A percentile compares a stretch with the other conserved stretches of the same genome.
Evolutionary conservation across 2,329 filamentous ascomycete genomes (phyloP).

Genomic region (Diaporthe velutina): DNA sequence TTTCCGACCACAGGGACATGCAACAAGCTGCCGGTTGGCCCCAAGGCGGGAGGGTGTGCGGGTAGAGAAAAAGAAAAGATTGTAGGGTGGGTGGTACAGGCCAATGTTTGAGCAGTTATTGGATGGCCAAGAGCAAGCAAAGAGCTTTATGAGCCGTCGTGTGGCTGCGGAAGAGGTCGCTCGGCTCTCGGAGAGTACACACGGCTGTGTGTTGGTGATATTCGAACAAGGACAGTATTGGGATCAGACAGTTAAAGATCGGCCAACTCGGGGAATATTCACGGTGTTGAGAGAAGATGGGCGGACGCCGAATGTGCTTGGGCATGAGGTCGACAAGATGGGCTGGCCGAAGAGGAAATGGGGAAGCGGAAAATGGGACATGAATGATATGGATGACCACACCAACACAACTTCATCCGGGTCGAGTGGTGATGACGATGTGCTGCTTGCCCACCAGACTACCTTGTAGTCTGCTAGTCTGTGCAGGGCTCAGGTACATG

Average conservation of each 20-base stretch:
- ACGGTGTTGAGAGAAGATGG: neutral
- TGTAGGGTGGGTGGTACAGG: neutral
- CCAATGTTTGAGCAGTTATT: neutral
- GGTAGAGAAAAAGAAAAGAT: neutral
- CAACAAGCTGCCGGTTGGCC: neutral
- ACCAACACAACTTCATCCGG: neutral
- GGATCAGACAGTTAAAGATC: neutral
- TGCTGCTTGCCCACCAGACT: neutral
- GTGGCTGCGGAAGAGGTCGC: neutral
- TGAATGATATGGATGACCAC: neutral
- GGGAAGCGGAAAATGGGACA: neutral
- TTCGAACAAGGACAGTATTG: too few species aligned
- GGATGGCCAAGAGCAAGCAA: too few species aligned
- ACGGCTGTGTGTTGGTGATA: neutral
- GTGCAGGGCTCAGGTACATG: neutral
- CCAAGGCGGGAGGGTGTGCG: neutral
- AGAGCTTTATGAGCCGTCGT: neutral
- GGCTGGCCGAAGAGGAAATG: neutral
- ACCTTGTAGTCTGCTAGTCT: neutral
- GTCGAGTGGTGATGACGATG: slow-evolving; percentile 3
- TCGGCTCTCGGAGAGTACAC: neutral
- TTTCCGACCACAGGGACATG: slow-evolving; percentile 23
- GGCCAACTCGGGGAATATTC: too few species aligned
- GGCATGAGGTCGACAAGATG: neutral
- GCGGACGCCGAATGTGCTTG: neutral